Base-by-base conservation (phyloP, 2,329 filamentous ascomycete genomes). In the Colletotrichum echinochloae region DNA sequence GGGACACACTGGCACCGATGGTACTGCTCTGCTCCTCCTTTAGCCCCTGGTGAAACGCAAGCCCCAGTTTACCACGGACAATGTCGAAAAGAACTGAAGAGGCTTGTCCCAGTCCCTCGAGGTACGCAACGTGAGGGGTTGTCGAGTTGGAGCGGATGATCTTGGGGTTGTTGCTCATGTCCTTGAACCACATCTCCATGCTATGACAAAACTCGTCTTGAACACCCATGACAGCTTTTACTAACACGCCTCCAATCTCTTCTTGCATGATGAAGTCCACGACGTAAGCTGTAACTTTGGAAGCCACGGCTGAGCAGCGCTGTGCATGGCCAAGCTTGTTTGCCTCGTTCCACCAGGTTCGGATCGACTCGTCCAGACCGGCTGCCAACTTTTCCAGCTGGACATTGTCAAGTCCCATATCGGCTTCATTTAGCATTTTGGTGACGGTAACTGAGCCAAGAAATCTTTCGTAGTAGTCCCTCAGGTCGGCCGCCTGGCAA, bases 401-500 rank as follows among this genome's bases (percentile, higher is more conserved):
- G 62, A 8, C 71, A 67, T 14, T 73, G 62, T 5, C 14, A 30
- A 2, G 73, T 59, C 1, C 66, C 41, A 12, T 74, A 44, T 26
- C 59, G 57, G 37, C 68, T 54, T 0, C 65, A 11, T 14, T 66
- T 20, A 3, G 5, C 0, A 0, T 68, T 66, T 26, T 18, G 30
- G 57, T 33, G 5, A 57, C 11, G 1, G 59, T 26, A 5, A 56
- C 11, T 5, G 64, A 70, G n/a, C 72, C 66, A 0, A 80, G 57
- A 72, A 81, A 79, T 2, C 75, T 67, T 18, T 65, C 70, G 67
- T 81, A 79, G n/a, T 73, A 75, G 28, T 74, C 73, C 52, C 75
- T 76, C 59, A 79, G 66, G 23, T 81, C 79, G 26, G 80, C 74
- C 12, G 88, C 90, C 76, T 92, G 90, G 72, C 89, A 91, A 0